Evolutionary conservation across 2,329 filamentous ascomycete genomes (phyloP), one percentile per base, ranked within the genome.

Genomic region (Aspergillus uvarum): DNA sequence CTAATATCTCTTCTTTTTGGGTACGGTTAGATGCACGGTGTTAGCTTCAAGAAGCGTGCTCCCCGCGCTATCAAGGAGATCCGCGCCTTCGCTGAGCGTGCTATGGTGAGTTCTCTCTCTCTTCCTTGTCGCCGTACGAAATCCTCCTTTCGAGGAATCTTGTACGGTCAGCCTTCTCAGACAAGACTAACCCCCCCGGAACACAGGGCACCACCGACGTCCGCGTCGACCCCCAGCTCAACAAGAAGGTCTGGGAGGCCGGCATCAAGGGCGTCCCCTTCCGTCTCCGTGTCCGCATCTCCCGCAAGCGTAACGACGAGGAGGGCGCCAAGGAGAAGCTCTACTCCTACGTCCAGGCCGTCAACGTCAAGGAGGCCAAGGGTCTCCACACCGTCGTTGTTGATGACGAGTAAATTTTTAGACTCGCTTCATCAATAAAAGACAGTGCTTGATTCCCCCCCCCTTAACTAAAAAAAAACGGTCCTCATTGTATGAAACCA

Each of bases 221-320:
- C 83, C 95, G 95, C 76, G 84, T 99, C 79, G 95, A 99, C 87
- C 95, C 95, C 77, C 90, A 95, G 85, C 85, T 99, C 78, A 99
- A 99, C 90, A 99, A 99, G 91, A 98, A 99, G 88, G 94, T 99
- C 81, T 99, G 95, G 95, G 95, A 99, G 85, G 86, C 89, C 78
- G 95, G 95, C 82, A 89, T 99, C 86, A 99, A 98, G 91, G 96
- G 95, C 77, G 93, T 97, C 72, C 92, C 94, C 72, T 98, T 89
- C 90, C 90, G 96, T 82, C 87, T 99, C 75, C 94, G 95, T 77
- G 89, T 99, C 79, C 92, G 96, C 84, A 97, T 99, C 84, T 96
- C 92, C 79, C 92, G 95, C 83, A 96, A 96, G 89, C 92, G 95
- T 88, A 99, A 99, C 85, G 95, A 99, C 82, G 95, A 98, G 87